Base-by-base conservation (phyloP, 371 early-diverging fungal species). In the Coemansia sp. region DNA sequence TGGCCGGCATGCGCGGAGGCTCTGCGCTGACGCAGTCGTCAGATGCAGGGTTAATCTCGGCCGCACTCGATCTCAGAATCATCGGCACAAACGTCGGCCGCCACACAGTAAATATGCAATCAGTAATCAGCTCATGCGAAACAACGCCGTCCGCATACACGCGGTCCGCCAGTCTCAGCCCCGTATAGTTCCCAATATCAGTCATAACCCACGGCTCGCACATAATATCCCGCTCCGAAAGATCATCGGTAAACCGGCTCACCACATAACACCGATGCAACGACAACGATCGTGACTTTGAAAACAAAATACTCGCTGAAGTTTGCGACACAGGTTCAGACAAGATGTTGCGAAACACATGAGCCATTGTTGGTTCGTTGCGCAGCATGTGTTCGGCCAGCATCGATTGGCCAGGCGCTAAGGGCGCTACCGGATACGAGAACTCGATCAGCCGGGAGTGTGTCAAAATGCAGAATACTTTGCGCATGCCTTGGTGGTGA, bases 91-190 rank as follows among this genome's bases (percentile, higher is more conserved):
- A 71, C n/a, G 63, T 72, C 21, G 78, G 78, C 2, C 75, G 78
- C 78, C 73, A 73, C n/a, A 77, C 65, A 1, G 78, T 77, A 33
- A 77, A 77, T 16, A 77, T 64, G 25, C 78, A 77, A 42, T 77
- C 75, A 42, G 68, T 64, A 28, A 77, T 67, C 39, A 77, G 65
- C 64, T 77, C 78, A 16, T 77, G 78, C 30, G 78, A 73, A 4
- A 77, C 42, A 7, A 67, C 51, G 12, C 78, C 78, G 16, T 77
- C 78, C 5, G 69, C 78, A 21, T 74, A 77, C 6, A 77, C 48
- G 3, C 78, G 73, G 28, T 77, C 78, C 5, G 78, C 78, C 42
- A 77, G 65, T 3, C 78, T 74, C 54, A 77, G 59, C 1, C 78
- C 78, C 18, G 57, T 65, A 63, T 77, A 74, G 60, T 77, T 77